A percentile compares a stretch with the other conserved stretches of the same genome.
Conservation (phyloP, 768 basidiomycete species). For the Cystobasidium tubakii region DNA sequence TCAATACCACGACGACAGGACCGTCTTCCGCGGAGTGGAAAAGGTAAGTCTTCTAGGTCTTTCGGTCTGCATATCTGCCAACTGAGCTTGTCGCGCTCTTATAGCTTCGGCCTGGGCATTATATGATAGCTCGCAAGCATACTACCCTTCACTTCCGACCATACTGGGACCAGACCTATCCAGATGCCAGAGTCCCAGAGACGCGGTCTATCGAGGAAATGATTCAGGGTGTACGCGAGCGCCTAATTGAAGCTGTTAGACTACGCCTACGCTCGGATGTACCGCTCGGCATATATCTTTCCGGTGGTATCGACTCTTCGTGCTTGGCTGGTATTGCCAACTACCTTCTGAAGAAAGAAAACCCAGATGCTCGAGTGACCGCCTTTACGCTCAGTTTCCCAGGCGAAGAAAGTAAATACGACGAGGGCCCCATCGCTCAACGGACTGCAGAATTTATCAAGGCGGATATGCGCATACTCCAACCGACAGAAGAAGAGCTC, state of each 20-base stretch:
- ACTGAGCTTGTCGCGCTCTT: neutral
- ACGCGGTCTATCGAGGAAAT: constrained; percentile 45
- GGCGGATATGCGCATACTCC: constrained; percentile 43
- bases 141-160: constrained; percentile 38
- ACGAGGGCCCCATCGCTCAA: constrained; percentile 43
- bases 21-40: constrained; percentile 45
- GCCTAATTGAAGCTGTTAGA: constrained; percentile 44
- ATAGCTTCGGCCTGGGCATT: constrained; percentile 46
- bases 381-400: constrained; percentile 46
- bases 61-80: neutral
- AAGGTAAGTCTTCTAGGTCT: constrained; percentile 38
- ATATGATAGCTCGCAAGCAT: constrained; percentile 41
- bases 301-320: constrained; percentile 47
- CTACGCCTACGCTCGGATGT: constrained; percentile 47
- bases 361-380: constrained; percentile 38
- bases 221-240: constrained; percentile 41
- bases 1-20: constrained; percentile 40
- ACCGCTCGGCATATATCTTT: constrained; percentile 47
- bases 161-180: constrained; percentile 45
- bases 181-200: constrained; percentile 40
- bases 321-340: constrained; percentile 46
- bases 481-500: constrained; percentile 43
- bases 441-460: constrained; percentile 45
- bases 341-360: constrained; percentile 45
- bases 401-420: constrained; percentile 37